Percentiles rank a stretch among this genome's conserved stretches.
Evolutionary conservation across 352 stramenopile genomes (phyloP).

Genomic region (Phytophthora cajani): DNA sequence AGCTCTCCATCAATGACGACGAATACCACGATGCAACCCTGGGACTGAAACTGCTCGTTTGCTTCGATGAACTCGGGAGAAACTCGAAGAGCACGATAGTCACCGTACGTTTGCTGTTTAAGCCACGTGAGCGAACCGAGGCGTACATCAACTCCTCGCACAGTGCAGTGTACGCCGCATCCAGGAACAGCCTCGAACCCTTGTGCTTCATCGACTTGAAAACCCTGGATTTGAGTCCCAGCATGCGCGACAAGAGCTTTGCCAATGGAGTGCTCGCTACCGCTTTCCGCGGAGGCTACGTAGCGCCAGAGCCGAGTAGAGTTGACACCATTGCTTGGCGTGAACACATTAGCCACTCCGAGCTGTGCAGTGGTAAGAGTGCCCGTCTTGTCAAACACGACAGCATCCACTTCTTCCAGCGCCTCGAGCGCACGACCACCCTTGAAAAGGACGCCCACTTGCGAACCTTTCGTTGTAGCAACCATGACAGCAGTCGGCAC

Average conservation of each 20-base stretch:
- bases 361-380: slow-evolving; percentile 74
- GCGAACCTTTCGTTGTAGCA: slow-evolving; percentile 77
- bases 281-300: slow-evolving; percentile 56
- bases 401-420: slow-evolving; percentile 64
- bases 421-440: slow-evolving; percentile 74
- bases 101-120: slow-evolving; percentile 47
- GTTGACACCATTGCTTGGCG: slow-evolving; percentile 10
- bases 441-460: slow-evolving; percentile 86
- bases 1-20: slow-evolving; percentile 64
- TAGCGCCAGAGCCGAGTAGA: slow-evolving; percentile 45
- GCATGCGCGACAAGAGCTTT: slow-evolving; percentile 61
- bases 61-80: slow-evolving; percentile 46
- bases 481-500: slow-evolving; percentile 84
- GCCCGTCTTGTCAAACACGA: slow-evolving; percentile 88
- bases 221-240: slow-evolving; percentile 31
- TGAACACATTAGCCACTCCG: slow-evolving; percentile 40
- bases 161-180: slow-evolving; percentile 59
- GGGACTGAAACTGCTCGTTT: slow-evolving; percentile 56
- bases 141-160: slow-evolving; percentile 41
- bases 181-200: slow-evolving; percentile 63
- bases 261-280: slow-evolving; percentile 75
- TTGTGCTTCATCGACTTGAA: slow-evolving; percentile 28
- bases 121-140: slow-evolving; percentile 81
- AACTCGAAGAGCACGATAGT: slow-evolving; percentile 36
- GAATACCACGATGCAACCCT: slow-evolving; percentile 67